These are phyloP conservation scores for Capsicum pubescens DNA, from an alignment of 257 asterid genomes.

Conservation along the genomic window DNA sequence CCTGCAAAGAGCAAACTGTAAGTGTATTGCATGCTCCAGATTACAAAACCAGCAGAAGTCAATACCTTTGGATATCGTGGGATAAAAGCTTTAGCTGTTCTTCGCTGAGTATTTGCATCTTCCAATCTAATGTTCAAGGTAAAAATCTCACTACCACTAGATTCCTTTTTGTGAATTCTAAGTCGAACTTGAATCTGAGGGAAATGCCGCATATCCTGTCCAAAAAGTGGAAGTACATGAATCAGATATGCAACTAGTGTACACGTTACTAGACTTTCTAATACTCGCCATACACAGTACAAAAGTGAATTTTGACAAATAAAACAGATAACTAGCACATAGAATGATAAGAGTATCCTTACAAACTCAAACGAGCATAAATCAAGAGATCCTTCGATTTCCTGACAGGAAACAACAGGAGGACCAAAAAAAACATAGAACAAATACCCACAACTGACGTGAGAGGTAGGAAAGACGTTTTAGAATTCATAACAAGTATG, in stretches of 20 bases:
- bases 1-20: constrained; percentile 52
- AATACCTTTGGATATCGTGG: constrained; percentile 94
- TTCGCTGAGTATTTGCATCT: constrained; percentile 52
- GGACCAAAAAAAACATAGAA: neutral
- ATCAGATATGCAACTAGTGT: constrained; percentile 19
- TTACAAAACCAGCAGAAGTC: constrained; percentile 10
- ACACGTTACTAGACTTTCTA: constrained; percentile 2
- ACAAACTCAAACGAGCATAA: neutral
- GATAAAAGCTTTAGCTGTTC: constrained; percentile 68
- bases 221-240: constrained; percentile 25
- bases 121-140: constrained; percentile 72
- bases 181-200: constrained; percentile 67
- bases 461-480: neutral
- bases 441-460: neutral
- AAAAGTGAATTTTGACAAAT: neutral
- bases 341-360: neutral
- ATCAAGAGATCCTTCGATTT: constrained; percentile 10
- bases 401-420: neutral
- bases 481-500: neutral
- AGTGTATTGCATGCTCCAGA: constrained; percentile 27
- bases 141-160: constrained; percentile 39
- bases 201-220: constrained; percentile 74
- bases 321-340: neutral
- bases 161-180: constrained; percentile 59
- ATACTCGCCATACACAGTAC: neutral